Percentiles rank a stretch among this genome's conserved stretches.
Conservation (phyloP, 1,139 yeast species). For the Scheffersomyces lignicola region DNA sequence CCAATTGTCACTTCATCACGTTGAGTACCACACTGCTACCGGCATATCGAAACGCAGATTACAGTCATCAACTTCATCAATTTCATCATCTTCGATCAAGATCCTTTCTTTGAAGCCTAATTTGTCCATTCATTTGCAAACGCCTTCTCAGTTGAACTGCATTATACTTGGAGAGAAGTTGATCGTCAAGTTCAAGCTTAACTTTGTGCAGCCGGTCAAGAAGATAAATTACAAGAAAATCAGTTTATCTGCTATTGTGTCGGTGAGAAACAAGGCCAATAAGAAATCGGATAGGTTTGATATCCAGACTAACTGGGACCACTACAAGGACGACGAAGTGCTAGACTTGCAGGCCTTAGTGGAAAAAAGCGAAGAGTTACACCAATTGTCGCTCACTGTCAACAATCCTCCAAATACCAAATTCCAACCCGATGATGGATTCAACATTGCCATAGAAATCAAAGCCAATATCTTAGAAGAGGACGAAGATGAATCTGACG, state of each 20-base stretch:
- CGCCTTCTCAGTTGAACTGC: background rate
- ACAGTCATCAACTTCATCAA: background rate
- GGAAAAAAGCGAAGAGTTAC: slow-evolving; percentile 11
- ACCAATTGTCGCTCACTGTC: slow-evolving; percentile 24
- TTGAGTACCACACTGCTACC: too few species aligned
- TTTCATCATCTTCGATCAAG: slow-evolving; percentile 6
- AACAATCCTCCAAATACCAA: slow-evolving; percentile 18
- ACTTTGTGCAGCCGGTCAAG: slow-evolving; percentile 16
- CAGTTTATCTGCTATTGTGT: slow-evolving; percentile 21
- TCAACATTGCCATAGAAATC: slow-evolving; percentile 22
- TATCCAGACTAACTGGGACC: slow-evolving; percentile 36
- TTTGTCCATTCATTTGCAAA: background rate
- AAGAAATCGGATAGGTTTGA: slow-evolving; percentile 15
- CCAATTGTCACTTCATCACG: too few species aligned
- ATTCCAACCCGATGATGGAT: slow-evolving; percentile 10
- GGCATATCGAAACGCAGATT: too few species aligned
- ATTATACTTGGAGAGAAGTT: slow-evolving; percentile 34
- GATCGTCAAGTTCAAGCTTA: slow-evolving; percentile 20
- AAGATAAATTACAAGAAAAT: slow-evolving; percentile 22
- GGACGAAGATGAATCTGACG: slow-evolving; percentile 12
- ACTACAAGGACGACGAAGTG: slow-evolving; percentile 43
- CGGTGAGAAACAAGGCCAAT: slow-evolving; percentile 16
- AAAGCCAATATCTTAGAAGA: slow-evolving; percentile 24
- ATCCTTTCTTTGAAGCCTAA: slow-evolving; percentile 19
- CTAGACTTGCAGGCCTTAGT: slow-evolving; percentile 21